These are phyloP conservation scores for Trypanosoma congolense DNA, from an alignment of 208 protist species.

Conservation along the genomic window DNA sequence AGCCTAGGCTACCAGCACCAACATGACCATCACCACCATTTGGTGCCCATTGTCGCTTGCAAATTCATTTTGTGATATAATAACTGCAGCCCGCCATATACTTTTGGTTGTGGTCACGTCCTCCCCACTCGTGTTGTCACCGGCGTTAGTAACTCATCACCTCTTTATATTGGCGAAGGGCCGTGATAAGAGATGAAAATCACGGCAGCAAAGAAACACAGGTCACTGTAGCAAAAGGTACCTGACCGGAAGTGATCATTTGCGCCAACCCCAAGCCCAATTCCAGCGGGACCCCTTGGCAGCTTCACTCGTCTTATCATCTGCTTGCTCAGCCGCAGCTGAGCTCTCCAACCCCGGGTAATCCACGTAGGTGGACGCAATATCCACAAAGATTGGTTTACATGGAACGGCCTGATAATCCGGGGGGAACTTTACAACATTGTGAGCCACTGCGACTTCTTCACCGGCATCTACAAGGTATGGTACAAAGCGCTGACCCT, in stretches of 20 bases:
- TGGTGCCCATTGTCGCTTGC: too few species aligned
- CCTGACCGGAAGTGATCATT: neutral
- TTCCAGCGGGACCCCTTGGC: slow-evolving; percentile 28
- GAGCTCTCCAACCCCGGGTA: slow-evolving; percentile 28
- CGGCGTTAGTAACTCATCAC: too few species aligned
- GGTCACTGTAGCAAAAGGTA: neutral
- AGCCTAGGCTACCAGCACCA: too few species aligned
- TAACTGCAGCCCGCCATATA: too few species aligned
- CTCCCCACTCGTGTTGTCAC: too few species aligned
- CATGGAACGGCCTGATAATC: slow-evolving; percentile 69
- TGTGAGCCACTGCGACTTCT: slow-evolving; percentile 43
- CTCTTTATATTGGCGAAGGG: too few species aligned
- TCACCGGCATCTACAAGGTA: slow-evolving; percentile 38
- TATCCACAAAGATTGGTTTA: slow-evolving; percentile 85
- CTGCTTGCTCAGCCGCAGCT: slow-evolving; percentile 1
- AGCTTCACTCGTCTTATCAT: neutral
- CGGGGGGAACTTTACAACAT: slow-evolving; percentile 71
- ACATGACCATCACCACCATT: too few species aligned
- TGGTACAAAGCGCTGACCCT: neutral
- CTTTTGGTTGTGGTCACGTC: too few species aligned
- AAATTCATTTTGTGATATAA: too few species aligned
- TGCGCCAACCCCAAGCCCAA: slow-evolving; percentile 35
- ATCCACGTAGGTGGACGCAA: slow-evolving; percentile 72
- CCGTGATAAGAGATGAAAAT: too few species aligned
- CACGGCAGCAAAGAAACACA: too few species aligned